Base-by-base conservation (phyloP, 2,329 filamentous ascomycete species). In the Incumbomyces lentus region DNA sequence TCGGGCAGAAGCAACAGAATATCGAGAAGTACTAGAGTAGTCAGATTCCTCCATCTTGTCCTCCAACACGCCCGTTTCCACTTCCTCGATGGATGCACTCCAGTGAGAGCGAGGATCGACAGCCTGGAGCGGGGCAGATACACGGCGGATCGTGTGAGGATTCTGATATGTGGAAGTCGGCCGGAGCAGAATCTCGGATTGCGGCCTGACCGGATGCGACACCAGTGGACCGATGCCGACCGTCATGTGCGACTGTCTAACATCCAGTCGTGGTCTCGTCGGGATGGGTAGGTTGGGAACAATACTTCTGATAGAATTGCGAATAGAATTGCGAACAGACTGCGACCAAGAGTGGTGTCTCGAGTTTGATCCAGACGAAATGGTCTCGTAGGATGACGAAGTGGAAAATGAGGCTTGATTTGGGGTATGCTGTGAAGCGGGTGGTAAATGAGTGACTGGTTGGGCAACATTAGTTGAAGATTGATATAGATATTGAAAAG, bases 91-190 rank as follows among this genome's bases (percentile, higher is more conserved):
- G 6, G 64, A 58, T 18, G 57, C 52, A 36, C 60, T 64, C 68
- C 68, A 71, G 44, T 70, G 67, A 30, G 57, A 63, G 26, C 68
- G 65, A 30, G 68, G 68, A 53, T 70, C 68, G 5, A 60, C 59
- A 3, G 64, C 62, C 46, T 66, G 60, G n/a, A 57, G 46, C n/a
- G 56, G 55, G 11, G 51, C 34, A 10, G 56, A 58, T n/a, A 55
- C 37, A 10, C 50, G 50, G 14, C 55, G 49, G 13, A 48, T 34
- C 19, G 35, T 39, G 3, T 46, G 18, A n/a, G 2, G 31, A 33
- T 16, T 44, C 34, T 42, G 48, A n/a, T 38, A 43, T 13, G 39
- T 37, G 3, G 22, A 35, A 22, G 16, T 22, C 16, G 16, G 43
- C 22, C 22, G 48, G 40, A 19, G 30, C 32, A 19, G 47, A 32